Conservation (phyloP, 2,329 filamentous ascomycete species). For the Pleochaeta shiraiana region DNA sequence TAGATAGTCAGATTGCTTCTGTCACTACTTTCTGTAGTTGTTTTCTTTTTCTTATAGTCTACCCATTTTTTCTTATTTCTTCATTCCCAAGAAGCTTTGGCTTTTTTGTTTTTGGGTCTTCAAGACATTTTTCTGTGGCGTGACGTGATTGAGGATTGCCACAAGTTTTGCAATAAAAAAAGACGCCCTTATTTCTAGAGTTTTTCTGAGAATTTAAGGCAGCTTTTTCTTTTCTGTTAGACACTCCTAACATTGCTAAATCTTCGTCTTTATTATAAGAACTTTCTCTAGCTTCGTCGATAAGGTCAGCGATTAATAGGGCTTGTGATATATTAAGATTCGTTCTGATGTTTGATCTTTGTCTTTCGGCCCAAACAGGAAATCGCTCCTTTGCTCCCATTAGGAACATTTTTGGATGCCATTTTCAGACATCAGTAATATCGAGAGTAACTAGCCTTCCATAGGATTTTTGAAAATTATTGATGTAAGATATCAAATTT, state of each 20-base stretch:
- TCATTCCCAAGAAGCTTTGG: background rate
- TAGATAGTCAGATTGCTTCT: background rate
- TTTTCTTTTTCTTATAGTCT: background rate
- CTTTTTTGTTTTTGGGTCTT: constrained; percentile 2
- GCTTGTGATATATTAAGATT: background rate
- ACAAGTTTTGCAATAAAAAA: background rate
- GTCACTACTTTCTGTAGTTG: background rate
- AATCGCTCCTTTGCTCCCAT: background rate
- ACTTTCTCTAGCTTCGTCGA: background rate
- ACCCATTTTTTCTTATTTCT: constrained; percentile 1
- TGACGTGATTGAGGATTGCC: background rate
- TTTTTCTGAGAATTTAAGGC: background rate
- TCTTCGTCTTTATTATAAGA: background rate
- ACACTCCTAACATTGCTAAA: background rate
- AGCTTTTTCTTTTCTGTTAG: background rate
- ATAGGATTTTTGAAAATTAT: background rate
- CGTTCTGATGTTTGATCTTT: background rate
- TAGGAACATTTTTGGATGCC: background rate
- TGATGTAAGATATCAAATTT: background rate
- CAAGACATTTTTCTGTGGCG: background rate
- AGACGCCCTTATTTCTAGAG: background rate
- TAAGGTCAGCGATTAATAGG: background rate
- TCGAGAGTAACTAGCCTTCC: background rate
- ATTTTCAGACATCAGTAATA: background rate
- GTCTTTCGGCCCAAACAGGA: background rate